Conservation (phyloP, 75 land plant genomes). For the Pinus taeda region DNA sequence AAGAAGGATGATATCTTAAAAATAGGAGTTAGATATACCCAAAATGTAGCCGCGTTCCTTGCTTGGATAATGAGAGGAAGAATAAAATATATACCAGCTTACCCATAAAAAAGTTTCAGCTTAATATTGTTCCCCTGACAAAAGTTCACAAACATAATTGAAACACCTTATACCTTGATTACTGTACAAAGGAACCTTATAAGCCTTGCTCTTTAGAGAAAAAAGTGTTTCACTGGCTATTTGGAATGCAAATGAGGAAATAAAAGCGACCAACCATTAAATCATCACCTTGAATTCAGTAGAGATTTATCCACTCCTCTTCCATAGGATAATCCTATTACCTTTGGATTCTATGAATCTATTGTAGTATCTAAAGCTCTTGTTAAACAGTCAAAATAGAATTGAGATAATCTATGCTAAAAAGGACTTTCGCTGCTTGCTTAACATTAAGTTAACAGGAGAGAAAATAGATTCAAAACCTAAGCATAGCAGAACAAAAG, state of each 20-base stretch:
- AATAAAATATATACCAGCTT: not conserved
- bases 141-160: not conserved
- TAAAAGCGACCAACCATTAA: slow-evolving; percentile 4
- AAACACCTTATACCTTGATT: not conserved
- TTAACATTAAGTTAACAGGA: not conserved
- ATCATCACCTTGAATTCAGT: slow-evolving; percentile 7
- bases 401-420: not conserved
- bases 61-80: not conserved
- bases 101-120: no score
- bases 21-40: not conserved
- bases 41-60: not conserved
- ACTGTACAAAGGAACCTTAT: not conserved
- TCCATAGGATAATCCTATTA: not conserved
- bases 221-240: not conserved
- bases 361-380: slow-evolving; percentile 4
- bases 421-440: not conserved
- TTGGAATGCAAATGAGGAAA: not conserved
- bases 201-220: not conserved
- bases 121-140: not conserved
- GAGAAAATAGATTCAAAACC: not conserved
- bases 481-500: not conserved
- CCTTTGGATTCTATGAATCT: not conserved
- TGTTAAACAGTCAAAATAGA: not conserved
- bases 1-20: not conserved
- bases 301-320: slow-evolving; percentile 1